Percentiles rank a stretch among this genome's conserved stretches.
Evolutionary conservation across 345 rosid genomes (phyloP).

Genomic region (Noccaea caerulescens): DNA sequence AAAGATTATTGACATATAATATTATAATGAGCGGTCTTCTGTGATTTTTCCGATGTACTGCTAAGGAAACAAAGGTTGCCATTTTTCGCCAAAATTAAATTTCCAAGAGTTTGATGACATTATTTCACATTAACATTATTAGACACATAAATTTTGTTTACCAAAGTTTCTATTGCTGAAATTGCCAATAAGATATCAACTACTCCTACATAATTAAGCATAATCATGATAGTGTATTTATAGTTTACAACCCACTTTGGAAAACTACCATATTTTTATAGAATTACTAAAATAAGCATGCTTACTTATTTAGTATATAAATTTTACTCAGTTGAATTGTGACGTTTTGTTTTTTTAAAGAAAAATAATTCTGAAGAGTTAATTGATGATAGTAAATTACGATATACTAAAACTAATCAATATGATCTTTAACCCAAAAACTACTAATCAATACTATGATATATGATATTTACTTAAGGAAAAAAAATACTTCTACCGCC

Average conservation of each 20-base stretch:
- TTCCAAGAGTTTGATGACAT: background rate
- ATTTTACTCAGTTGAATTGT: background rate
- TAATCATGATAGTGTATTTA: constrained; percentile 10
- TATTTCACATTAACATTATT: background rate
- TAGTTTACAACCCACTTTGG: constrained; percentile 9
- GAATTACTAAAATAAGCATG: background rate
- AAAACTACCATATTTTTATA: background rate
- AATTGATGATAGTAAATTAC: too few species aligned
- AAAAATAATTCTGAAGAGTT: background rate
- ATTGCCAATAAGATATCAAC: constrained; percentile 12
- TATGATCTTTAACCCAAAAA: too few species aligned
- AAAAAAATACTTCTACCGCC: background rate
- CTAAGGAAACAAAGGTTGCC: constrained; percentile 17
- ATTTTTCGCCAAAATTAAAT: background rate
- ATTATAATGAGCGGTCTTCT: constrained; percentile 1
- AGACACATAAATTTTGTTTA: background rate
- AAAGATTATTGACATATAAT: constrained; percentile 25
- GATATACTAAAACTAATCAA: too few species aligned
- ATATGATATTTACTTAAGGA: background rate
- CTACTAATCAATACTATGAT: background rate
- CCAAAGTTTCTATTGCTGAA: background rate
- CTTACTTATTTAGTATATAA: background rate
- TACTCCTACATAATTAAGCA: constrained; percentile 5
- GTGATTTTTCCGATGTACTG: constrained; percentile 12
- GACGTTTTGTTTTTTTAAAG: background rate